Percentiles rank a stretch among this genome's conserved stretches.
These are phyloP conservation scores for Akanthomyces dipterigenus DNA, from an alignment of 2,329 filamentous ascomycete species.

Conservation along the genomic window DNA sequence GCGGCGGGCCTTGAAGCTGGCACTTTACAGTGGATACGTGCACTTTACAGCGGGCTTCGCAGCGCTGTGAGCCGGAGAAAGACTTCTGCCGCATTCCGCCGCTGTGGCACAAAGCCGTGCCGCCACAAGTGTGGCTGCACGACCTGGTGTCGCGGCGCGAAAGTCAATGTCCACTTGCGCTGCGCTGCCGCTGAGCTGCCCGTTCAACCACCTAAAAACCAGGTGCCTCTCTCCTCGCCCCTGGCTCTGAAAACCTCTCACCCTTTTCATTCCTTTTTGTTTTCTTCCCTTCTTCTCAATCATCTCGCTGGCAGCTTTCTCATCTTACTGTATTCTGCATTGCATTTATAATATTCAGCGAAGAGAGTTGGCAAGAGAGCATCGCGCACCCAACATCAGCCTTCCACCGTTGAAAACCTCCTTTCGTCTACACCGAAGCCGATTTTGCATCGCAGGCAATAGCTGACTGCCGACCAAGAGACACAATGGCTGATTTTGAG, in stretches of 20 bases:
- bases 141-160: neutral
- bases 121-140: neutral
- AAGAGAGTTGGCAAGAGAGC: neutral
- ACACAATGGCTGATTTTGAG: constrained; percentile 78
- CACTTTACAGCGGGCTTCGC: neutral
- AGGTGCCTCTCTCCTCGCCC: constrained; percentile 10
- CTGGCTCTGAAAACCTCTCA: constrained; percentile 15
- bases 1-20: neutral
- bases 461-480: neutral
- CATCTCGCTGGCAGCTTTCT: neutral
- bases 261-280: constrained; percentile 11
- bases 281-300: neutral
- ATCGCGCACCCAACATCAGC: neutral
- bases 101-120: neutral
- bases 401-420: neutral
- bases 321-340: neutral
- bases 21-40: neutral
- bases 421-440: neutral
- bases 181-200: neutral
- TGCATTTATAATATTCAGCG: neutral
- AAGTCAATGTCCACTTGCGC: neutral
- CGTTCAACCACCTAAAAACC: neutral
- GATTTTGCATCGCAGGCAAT: neutral
- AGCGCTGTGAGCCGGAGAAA: neutral
- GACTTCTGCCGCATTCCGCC: neutral